Percentiles rank a stretch among this genome's conserved stretches.
Conservation (phyloP, 108 stramenopile species). For the Pseudonitzschia pungens region DNA sequence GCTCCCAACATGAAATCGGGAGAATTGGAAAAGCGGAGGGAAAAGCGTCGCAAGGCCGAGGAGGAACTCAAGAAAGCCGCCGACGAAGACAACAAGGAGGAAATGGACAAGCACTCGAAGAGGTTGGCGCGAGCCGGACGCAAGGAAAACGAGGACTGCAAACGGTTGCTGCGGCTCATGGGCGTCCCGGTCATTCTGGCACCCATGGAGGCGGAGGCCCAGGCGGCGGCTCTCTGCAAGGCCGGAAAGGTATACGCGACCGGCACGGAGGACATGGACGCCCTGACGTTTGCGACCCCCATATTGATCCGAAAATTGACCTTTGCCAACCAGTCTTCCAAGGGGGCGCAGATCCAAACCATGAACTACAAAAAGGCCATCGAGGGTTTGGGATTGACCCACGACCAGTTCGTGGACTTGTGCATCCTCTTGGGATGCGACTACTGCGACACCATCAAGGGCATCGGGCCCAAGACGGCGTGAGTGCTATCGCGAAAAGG, state of each 20-base stretch:
- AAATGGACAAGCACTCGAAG: constrained; percentile 85
- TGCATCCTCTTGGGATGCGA: constrained; percentile 98
- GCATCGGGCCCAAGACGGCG: constrained; percentile 98
- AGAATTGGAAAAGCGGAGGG: constrained; percentile 87
- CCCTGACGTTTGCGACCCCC: constrained; percentile 94
- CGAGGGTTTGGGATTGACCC: constrained; percentile 85
- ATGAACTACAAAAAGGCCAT: constrained; percentile 91
- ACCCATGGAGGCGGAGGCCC: constrained; percentile 98
- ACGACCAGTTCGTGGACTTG: constrained; percentile 98
- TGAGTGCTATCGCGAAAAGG: not conserved
- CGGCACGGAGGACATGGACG: constrained; percentile 99
- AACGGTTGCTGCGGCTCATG: constrained; percentile 87
- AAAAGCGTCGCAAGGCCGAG: constrained; percentile 93
- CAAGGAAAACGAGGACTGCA: constrained; percentile 91
- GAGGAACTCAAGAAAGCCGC: constrained; percentile 81
- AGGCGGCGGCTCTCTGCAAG: constrained; percentile 90
- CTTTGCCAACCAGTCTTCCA: constrained; percentile 65
- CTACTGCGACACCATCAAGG: constrained; percentile 94
- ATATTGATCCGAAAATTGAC: constrained; percentile 90
- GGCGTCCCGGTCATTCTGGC: constrained; percentile 94
- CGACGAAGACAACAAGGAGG: constrained; percentile 86
- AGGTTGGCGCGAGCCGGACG: constrained; percentile 82
- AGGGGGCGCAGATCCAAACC: constrained; percentile 70
- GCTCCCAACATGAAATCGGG: constrained; percentile 95
- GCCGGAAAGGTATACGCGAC: constrained; percentile 93